Conservation (phyloP, 495 filamentous ascomycete genomes). For the Xylaria flabelliformis region DNA sequence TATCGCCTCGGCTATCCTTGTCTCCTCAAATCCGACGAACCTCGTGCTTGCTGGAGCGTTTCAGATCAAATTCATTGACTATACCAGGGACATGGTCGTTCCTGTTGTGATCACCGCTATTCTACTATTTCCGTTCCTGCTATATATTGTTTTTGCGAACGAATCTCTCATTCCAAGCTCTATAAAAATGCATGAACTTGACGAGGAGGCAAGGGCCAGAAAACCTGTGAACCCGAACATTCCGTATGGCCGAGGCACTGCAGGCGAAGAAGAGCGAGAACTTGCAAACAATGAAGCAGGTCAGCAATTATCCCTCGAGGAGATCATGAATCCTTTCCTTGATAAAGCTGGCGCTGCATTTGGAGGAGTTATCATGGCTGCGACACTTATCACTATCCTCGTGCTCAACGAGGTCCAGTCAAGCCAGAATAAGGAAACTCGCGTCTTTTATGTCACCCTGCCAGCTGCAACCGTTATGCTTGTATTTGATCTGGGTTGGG, state of each 20-base stretch:
- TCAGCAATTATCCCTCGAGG: conserved; percentile 65
- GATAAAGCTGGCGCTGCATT: conserved; percentile 67
- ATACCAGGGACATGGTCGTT: conserved; percentile 73
- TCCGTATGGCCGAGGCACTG: conserved; percentile 62
- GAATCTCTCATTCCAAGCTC: conserved; percentile 64
- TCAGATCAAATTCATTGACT: conserved; percentile 68
- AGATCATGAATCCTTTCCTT: conserved; percentile 74
- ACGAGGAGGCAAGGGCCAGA: conserved; percentile 57
- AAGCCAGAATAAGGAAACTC: conserved; percentile 45
- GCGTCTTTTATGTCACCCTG: conserved; percentile 66
- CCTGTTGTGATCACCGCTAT: conserved; percentile 68
- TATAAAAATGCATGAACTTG: conserved; percentile 70
- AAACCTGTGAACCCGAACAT: conserved; percentile 72
- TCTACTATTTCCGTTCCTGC: conserved; percentile 66
- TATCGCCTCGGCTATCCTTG: conserved; percentile 70
- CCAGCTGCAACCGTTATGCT: conserved; percentile 70
- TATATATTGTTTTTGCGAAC: conserved; percentile 68
- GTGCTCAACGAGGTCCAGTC: conserved; percentile 63
- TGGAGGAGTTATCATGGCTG: conserved; percentile 65
- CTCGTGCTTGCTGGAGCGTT: conserved; percentile 74
- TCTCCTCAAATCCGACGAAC: conserved; percentile 75
- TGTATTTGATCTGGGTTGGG: conserved; percentile 63
- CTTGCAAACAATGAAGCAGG: conserved; percentile 52
- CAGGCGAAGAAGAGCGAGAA: conserved; percentile 58
- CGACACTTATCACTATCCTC: conserved; percentile 64